phyloP scores from a whole-genome alignment of 164 flowering plant species.

The Vitis riparia region DNA sequence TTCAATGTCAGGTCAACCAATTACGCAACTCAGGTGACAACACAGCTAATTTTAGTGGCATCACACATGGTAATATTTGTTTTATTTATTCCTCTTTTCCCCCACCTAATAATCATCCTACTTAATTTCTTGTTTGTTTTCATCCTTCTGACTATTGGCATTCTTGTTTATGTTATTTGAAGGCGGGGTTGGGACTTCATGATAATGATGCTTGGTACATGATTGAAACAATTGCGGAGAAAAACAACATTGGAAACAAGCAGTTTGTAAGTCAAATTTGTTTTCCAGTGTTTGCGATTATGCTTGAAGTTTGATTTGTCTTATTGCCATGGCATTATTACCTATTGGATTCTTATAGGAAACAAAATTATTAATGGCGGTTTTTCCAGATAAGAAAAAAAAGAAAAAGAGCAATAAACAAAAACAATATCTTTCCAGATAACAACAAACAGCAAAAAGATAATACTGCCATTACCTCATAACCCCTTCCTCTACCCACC shows the following conservation, averaged over 20 bases:
- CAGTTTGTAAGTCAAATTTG: constrained; percentile 62
- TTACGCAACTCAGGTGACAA: constrained; percentile 74
- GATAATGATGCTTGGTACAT: constrained; percentile 92
- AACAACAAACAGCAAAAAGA: too few species aligned
- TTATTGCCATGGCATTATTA: too few species aligned
- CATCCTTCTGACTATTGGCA: constrained; percentile 7
- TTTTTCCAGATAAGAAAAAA: too few species aligned
- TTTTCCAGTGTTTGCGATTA: background rate
- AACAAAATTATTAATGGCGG: too few species aligned
- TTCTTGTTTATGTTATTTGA: constrained; percentile 24
- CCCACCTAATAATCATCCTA: background rate
- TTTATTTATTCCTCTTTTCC: constrained; percentile 1
- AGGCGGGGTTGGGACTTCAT: constrained; percentile 96
- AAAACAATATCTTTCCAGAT: too few species aligned
- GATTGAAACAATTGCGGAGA: constrained; percentile 92
- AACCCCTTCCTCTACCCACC: too few species aligned
- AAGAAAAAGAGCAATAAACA: too few species aligned
- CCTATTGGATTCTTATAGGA: too few species aligned
- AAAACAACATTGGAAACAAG: constrained; percentile 78
- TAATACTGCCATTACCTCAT: too few species aligned
- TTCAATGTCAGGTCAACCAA: constrained; percentile 58
- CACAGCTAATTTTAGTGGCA: constrained; percentile 77
- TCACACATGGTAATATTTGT: constrained; percentile 77
- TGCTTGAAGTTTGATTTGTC: background rate
- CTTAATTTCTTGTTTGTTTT: background rate